Evolutionary conservation across 768 basidiomycete species (phyloP).

Genomic region (Suillus clintonianus): DNA sequence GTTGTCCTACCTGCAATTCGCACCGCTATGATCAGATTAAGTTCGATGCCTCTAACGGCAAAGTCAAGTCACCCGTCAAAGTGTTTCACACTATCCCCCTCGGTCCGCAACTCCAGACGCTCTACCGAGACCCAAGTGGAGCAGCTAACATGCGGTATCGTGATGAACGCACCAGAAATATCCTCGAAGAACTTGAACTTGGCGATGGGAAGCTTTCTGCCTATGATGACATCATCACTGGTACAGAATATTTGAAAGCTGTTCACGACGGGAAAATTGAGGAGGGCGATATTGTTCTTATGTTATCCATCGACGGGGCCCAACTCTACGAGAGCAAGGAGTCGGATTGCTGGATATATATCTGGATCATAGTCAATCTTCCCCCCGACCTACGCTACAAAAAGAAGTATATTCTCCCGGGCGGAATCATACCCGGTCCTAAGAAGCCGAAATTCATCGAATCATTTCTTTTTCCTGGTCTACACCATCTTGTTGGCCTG

Average conservation of each 20-base stretch:
- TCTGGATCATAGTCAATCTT: slow-evolving; percentile 39
- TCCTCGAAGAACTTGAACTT: neutral
- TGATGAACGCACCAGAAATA: neutral
- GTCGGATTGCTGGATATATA: slow-evolving; percentile 34
- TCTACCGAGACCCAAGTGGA: neutral
- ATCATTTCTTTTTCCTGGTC: slow-evolving; percentile 19
- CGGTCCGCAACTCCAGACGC: slow-evolving; percentile 17
- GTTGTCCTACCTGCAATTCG: slow-evolving; percentile 11
- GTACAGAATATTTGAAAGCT: neutral
- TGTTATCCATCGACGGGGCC: slow-evolving; percentile 40
- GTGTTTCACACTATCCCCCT: slow-evolving; percentile 16
- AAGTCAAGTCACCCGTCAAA: slow-evolving; percentile 7
- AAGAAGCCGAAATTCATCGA: slow-evolving; percentile 36
- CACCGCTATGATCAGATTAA: slow-evolving; percentile 1
- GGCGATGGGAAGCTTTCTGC: neutral
- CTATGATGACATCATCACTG: slow-evolving; percentile 7
- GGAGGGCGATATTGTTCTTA: slow-evolving; percentile 29
- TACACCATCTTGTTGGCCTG: slow-evolving; percentile 16
- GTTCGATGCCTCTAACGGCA: neutral
- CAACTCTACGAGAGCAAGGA: slow-evolving; percentile 32
- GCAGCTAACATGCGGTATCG: slow-evolving; percentile 13
- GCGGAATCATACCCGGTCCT: slow-evolving; percentile 32
- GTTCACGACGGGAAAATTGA: slow-evolving; percentile 1
- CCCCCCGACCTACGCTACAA: slow-evolving; percentile 31
- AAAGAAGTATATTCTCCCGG: slow-evolving; percentile 32